phyloP scores from a whole-genome alignment of 2,329 filamentous ascomycete genomes.

The Apiospora kogelbergensis region DNA sequence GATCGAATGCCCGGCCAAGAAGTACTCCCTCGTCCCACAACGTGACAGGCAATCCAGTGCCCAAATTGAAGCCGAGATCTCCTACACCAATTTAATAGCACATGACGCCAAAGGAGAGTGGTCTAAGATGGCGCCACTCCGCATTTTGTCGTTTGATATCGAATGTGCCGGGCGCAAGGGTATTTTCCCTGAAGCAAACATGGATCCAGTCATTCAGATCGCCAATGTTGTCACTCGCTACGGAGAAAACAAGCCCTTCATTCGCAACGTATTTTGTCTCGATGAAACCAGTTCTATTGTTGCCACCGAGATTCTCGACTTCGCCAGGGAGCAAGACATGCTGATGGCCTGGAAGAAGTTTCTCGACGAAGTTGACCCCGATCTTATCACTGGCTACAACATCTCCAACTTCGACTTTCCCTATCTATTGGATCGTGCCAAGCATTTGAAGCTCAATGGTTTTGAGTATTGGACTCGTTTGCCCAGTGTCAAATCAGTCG shows the following conservation, averaged over 20 bases:
- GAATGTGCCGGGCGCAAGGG: conserved; percentile 97
- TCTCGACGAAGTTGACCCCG: conserved; percentile 84
- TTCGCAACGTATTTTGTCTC: conserved; percentile 94
- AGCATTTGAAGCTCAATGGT: conserved; percentile 72
- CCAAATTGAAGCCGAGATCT: conserved; percentile 88
- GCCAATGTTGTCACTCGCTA: conserved; percentile 94
- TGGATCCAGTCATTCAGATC: conserved; percentile 96
- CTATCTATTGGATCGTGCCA: conserved; percentile 86
- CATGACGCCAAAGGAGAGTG: conserved; percentile 91
- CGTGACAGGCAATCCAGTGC: conserved; percentile 82
- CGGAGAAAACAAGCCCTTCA: conserved; percentile 92
- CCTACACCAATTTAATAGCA: conserved; percentile 80
- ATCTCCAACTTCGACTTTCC: conserved; percentile 99
- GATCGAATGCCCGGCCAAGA: conserved; percentile 79
- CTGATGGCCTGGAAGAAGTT: conserved; percentile 92
- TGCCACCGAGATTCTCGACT: conserved; percentile 89
- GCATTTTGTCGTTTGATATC: conserved; percentile 95
- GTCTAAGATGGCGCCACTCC: conserved; percentile 95
- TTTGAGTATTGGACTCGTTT: conserved; percentile 91
- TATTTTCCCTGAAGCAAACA: conserved; percentile 89
- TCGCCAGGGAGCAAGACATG: conserved; percentile 81
- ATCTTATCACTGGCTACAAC: conserved; percentile 99
- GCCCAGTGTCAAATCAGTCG: conserved; percentile 66
- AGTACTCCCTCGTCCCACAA: conserved; percentile 69
- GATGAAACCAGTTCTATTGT: conserved; percentile 92